Percentiles rank a stretch among this genome's conserved stretches.
Evolutionary conservation across 805 yeast species (phyloP).

Genomic region (Kodamaea fukazawae): DNA sequence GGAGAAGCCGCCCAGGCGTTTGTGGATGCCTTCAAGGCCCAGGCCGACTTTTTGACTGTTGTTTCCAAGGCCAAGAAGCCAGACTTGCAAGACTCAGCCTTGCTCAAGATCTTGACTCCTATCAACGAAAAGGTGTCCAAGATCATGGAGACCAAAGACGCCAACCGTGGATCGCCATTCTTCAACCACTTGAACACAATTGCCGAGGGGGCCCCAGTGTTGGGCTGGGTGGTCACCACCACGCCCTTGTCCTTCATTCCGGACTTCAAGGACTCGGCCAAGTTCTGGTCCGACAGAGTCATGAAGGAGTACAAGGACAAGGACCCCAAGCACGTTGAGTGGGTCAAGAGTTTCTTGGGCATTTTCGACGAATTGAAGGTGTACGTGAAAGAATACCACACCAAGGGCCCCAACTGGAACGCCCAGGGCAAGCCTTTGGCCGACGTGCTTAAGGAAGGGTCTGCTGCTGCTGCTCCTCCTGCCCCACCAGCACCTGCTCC

Average conservation of each 20-base stretch:
- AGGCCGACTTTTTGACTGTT: conserved; percentile 56
- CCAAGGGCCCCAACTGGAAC: conserved; percentile 84
- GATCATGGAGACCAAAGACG: conserved; percentile 67
- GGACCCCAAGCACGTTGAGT: conserved; percentile 66
- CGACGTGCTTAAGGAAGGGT: conserved; percentile 39
- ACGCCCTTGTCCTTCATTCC: conserved; percentile 75
- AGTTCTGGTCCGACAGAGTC: conserved; percentile 90
- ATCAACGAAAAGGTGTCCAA: conserved; percentile 58
- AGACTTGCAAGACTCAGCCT: conserved; percentile 50
- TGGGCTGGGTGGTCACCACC: conserved; percentile 83
- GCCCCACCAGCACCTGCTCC: conserved; percentile 22
- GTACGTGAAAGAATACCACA: conserved; percentile 74
- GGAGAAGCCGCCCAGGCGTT: conserved; percentile 52
- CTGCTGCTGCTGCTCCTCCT: conserved; percentile 20
- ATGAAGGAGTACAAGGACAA: conserved; percentile 74
- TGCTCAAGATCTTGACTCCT: conserved; percentile 61
- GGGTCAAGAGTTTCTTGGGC: conserved; percentile 69
- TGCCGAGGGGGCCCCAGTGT: conserved; percentile 83
- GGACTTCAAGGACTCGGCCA: conserved; percentile 87
- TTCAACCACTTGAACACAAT: conserved; percentile 76
- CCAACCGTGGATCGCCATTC: conserved; percentile 62
- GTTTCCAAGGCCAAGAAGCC: conserved; percentile 67
- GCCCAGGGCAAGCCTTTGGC: conserved; percentile 55
- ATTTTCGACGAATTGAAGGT: conserved; percentile 67
- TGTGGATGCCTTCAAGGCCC: conserved; percentile 55